A percentile compares a stretch with the other conserved stretches of the same genome.
These are phyloP conservation scores for Penicillium sclerotigenum DNA, from an alignment of 2,329 filamentous ascomycete genomes.

Conservation along the genomic window DNA sequence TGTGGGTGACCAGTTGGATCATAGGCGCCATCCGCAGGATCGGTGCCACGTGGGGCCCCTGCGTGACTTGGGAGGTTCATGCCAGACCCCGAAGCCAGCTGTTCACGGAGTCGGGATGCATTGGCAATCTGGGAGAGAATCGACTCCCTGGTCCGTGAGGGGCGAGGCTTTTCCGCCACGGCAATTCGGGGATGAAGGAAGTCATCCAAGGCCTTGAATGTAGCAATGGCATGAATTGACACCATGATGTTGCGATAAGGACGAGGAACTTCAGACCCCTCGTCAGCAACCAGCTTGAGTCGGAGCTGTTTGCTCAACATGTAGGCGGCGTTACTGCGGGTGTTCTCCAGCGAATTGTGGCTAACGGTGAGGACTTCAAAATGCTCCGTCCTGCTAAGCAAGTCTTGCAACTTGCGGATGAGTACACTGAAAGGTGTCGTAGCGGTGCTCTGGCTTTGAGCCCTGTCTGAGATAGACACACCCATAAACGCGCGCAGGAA, in stretches of 20 bases:
- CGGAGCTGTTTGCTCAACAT: constrained; percentile 97
- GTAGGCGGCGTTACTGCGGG: constrained; percentile 83
- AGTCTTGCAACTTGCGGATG: constrained; percentile 89
- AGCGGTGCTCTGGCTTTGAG: constrained; percentile 63
- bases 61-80: constrained; percentile 15
- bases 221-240: constrained; percentile 95
- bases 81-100: constrained; percentile 32
- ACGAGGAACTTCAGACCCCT: constrained; percentile 79
- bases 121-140: constrained; percentile 71
- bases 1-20: constrained; percentile 53
- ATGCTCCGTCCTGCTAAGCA: constrained; percentile 93
- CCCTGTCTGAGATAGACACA: constrained; percentile 57
- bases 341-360: constrained; percentile 85
- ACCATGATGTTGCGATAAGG: constrained; percentile 95
- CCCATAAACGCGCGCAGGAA: constrained; percentile 95
- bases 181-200: constrained; percentile 89
- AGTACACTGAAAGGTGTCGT: constrained; percentile 85
- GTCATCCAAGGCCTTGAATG: constrained; percentile 94
- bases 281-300: constrained; percentile 82
- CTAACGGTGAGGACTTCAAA: constrained; percentile 97
- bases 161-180: constrained; percentile 69
- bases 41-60: constrained; percentile 23
- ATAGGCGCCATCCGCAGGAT: constrained; percentile 40
- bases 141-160: constrained; percentile 57
- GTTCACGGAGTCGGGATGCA: constrained; percentile 60